Conservation (phyloP, 2,329 filamentous ascomycete species). For the Phoma herbarum region DNA sequence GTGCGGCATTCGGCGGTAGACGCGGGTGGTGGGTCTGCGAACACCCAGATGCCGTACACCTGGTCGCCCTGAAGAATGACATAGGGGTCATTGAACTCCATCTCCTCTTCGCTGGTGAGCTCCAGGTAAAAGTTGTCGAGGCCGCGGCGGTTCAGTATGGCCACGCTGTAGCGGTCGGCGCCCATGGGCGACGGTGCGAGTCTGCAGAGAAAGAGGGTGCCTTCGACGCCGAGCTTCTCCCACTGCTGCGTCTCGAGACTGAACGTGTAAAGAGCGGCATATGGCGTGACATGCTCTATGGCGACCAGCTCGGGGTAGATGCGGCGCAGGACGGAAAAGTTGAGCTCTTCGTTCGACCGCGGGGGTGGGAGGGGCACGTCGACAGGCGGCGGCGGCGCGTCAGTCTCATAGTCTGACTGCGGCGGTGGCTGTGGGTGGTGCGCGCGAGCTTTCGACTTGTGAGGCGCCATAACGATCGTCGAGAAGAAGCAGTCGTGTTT, state of each 20-base stretch:
- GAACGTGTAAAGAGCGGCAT: constrained; percentile 87
- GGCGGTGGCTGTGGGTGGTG: constrained; percentile 45
- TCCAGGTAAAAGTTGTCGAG: constrained; percentile 59
- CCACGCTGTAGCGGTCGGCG: constrained; percentile 53
- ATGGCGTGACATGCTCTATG: constrained; percentile 83
- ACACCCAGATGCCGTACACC: constrained; percentile 71
- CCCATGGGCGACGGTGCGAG: constrained; percentile 53
- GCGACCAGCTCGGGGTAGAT: constrained; percentile 77
- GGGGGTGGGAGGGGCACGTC: constrained; percentile 55
- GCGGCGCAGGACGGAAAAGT: constrained; percentile 82
- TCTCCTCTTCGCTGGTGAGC: constrained; percentile 53
- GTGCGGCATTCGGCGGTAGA: constrained; percentile 63
- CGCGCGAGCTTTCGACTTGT: constrained; percentile 44
- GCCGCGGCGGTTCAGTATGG: constrained; percentile 59
- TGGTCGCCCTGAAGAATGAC: constrained; percentile 62
- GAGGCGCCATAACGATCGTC: constrained; percentile 38
- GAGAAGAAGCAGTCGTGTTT: no score
- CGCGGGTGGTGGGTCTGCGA: constrained; percentile 65
- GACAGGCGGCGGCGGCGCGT: constrained; percentile 52
- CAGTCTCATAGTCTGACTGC: constrained; percentile 64
- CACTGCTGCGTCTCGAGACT: constrained; percentile 70
- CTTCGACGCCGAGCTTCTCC: constrained; percentile 88
- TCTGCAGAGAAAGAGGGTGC: constrained; percentile 87
- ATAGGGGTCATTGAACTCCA: constrained; percentile 64
- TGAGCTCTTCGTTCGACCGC: constrained; percentile 84